These are phyloP conservation scores for Boletus vinaceobasis DNA, from an alignment of 768 basidiomycete genomes.

Conservation along the genomic window DNA sequence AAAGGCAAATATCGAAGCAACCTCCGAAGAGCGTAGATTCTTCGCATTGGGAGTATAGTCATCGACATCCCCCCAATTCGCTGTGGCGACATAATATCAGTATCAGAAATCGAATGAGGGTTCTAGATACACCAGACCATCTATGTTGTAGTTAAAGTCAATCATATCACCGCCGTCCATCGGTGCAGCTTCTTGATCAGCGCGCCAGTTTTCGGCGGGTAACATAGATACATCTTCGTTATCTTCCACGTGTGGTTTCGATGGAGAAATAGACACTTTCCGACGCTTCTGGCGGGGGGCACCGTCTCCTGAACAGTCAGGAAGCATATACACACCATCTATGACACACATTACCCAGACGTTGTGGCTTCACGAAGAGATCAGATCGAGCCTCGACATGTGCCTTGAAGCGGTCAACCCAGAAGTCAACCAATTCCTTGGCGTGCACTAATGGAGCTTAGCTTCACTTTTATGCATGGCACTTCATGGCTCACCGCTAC, in stretches of 20 bases:
- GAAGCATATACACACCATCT: not conserved
- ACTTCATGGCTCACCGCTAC: constrained; percentile 48
- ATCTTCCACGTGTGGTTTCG: not conserved
- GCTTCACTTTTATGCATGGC: not conserved
- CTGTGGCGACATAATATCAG: constrained; percentile 18
- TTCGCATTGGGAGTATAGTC: constrained; percentile 16
- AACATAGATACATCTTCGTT: not conserved
- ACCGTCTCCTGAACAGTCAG: constrained; percentile 32
- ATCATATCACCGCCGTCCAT: constrained; percentile 12
- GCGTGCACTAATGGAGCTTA: constrained; percentile 51
- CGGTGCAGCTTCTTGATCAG: constrained; percentile 7
- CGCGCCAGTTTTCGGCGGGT: constrained; percentile 12
- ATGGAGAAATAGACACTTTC: constrained; percentile 28
- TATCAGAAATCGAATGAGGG: not conserved
- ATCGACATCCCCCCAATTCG: constrained; percentile 18
- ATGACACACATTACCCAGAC: constrained; percentile 11
- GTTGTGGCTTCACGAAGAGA: constrained; percentile 5
- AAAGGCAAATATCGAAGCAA: constrained; percentile 28
- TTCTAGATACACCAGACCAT: constrained; percentile 15
- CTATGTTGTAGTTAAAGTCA: constrained; percentile 24
- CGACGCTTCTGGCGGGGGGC: constrained; percentile 46
- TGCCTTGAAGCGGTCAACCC: constrained; percentile 67
- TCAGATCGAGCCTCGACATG: constrained; percentile 62
- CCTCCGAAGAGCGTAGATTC: constrained; percentile 59
- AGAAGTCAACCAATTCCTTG: constrained; percentile 65